Conservation (phyloP, 192 early-diverging fungal genomes). For the Mortierella antarctica region DNA sequence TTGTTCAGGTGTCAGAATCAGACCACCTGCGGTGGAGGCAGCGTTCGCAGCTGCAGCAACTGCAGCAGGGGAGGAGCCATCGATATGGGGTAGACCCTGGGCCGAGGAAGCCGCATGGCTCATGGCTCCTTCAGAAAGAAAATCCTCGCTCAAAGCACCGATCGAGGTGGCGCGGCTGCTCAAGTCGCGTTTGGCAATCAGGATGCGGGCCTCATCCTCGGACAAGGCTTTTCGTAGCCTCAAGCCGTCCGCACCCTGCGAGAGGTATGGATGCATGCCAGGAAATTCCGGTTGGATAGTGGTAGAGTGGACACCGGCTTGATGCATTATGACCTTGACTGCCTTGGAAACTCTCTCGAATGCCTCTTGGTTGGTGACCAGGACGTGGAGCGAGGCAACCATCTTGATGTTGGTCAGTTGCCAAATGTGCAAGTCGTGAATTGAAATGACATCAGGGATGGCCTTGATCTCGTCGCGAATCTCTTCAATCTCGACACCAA, state of each 20-base stretch:
- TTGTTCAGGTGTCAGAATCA: constrained; percentile 8
- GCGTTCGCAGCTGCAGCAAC: neutral
- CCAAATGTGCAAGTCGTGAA: constrained; percentile 96
- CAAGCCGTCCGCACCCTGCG: neutral
- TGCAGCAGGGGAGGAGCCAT: neutral
- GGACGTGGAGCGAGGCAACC: constrained; percentile 86
- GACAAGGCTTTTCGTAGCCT: neutral
- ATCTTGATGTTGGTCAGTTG: constrained; percentile 86
- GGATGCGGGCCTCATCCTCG: constrained; percentile 14
- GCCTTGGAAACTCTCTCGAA: constrained; percentile 79
- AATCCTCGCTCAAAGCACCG: constrained; percentile 22
- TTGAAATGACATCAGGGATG: constrained; percentile 72
- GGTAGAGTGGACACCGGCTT: constrained; percentile 85
- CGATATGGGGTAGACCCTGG: neutral
- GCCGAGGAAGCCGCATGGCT: neutral
- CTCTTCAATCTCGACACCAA: constrained; percentile 68
- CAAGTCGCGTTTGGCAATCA: constrained; percentile 1
- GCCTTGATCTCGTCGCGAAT: constrained; percentile 71
- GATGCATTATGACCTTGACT: constrained; percentile 84
- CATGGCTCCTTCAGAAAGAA: neutral
- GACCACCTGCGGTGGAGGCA: neutral
- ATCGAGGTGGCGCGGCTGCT: constrained; percentile 14
- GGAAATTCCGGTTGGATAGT: constrained; percentile 93
- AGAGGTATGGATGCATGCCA: constrained; percentile 31
- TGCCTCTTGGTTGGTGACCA: constrained; percentile 65